Evolutionary conservation across 768 basidiomycete species (phyloP).

Genomic region (Holtermanniella nyarrowii): DNA sequence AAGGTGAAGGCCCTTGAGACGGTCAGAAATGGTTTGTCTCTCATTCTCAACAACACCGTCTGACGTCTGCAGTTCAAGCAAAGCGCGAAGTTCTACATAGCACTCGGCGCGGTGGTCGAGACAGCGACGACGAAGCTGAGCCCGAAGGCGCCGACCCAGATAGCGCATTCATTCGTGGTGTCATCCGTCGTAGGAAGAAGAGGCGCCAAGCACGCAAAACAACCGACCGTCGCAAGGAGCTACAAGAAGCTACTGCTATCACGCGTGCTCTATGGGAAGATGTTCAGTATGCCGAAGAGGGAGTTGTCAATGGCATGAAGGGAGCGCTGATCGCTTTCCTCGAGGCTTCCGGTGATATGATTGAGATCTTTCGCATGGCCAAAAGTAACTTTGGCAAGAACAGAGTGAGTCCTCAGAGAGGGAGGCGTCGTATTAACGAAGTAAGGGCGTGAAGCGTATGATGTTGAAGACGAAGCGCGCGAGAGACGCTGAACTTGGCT

Average conservation of each 20-base stretch:
- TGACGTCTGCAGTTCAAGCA: neutral
- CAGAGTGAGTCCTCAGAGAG: conserved; percentile 50
- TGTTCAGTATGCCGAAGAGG: conserved; percentile 46
- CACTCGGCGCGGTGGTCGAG: neutral
- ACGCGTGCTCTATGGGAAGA: conserved; percentile 50
- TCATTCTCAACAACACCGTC: no score
- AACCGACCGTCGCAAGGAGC: conserved; percentile 52
- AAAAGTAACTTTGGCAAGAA: conserved; percentile 69
- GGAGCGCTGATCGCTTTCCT: conserved; percentile 65
- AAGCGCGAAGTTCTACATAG: no score
- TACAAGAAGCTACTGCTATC: conserved; percentile 54
- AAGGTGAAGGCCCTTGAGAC: conserved; percentile 71
- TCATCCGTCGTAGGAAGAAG: conserved; percentile 4
- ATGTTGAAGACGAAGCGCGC: conserved; percentile 1
- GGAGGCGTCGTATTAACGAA: conserved; percentile 1
- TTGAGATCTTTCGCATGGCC: conserved; percentile 83
- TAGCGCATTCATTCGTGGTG: neutral
- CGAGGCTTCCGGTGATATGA: conserved; percentile 68
- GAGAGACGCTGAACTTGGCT: conserved; percentile 8
- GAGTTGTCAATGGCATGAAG: conserved; percentile 43
- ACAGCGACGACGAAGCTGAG: conserved; percentile 1
- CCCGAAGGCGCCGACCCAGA: neutral
- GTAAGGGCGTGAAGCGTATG: conserved; percentile 22
- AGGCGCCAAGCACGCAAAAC: conserved; percentile 48
- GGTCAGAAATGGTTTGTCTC: conserved; percentile 62